These are phyloP conservation scores for Asterophora lycoperdoides DNA, from an alignment of 768 basidiomycete genomes.

Conservation along the genomic window DNA sequence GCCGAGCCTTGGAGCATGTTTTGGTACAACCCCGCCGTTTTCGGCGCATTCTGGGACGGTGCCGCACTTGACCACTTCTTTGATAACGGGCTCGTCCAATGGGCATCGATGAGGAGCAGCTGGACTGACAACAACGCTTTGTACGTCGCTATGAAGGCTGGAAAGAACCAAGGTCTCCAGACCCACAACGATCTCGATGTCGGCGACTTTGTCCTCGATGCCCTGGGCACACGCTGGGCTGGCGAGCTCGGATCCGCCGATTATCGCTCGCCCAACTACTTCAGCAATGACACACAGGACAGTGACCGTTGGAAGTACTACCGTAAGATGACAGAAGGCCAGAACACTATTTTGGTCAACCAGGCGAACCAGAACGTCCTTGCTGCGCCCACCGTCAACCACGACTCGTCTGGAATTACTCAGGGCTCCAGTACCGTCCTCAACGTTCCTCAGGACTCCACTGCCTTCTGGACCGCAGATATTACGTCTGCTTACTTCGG, in stretches of 20 bases:
- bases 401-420: conserved; percentile 45
- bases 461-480: conserved; percentile 79
- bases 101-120: conserved; percentile 87
- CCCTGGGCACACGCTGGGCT: conserved; percentile 89
- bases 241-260: conserved; percentile 91
- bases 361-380: conserved; percentile 76
- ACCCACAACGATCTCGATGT: conserved; percentile 93
- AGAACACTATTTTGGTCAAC: conserved; percentile 86
- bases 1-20: conserved; percentile 83
- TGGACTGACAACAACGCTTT: conserved; percentile 87
- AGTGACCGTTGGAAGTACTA: conserved; percentile 87
- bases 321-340: conserved; percentile 94
- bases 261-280: conserved; percentile 74
- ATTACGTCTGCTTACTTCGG: conserved; percentile 72
- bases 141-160: conserved; percentile 88
- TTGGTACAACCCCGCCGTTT: conserved; percentile 86
- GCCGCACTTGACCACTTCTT: conserved; percentile 82
- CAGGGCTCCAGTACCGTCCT: conserved; percentile 88
- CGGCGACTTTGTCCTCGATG: conserved; percentile 95
- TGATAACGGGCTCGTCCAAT: conserved; percentile 64
- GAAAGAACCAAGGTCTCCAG: conserved; percentile 76
- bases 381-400: conserved; percentile 56
- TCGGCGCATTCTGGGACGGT: conserved; percentile 91
- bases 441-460: conserved; percentile 56
- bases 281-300: conserved; percentile 65